Evolutionary conservation across 306 rosid genomes (phyloP).

Genomic region (Adenanthera pavonina): DNA sequence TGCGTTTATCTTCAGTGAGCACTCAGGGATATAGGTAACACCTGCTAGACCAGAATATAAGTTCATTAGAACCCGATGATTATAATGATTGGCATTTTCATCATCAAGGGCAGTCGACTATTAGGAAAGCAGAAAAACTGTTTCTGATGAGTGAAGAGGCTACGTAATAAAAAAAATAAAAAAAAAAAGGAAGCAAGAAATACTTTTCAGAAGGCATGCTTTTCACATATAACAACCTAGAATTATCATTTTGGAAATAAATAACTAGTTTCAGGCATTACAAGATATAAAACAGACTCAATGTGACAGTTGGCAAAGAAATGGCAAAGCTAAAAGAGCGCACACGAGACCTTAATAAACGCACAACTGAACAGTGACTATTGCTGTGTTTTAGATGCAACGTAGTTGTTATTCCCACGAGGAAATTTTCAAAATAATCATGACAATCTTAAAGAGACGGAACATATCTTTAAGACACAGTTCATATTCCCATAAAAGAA

Average conservation of each 20-base stretch:
- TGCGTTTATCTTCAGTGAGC: constrained; percentile 83
- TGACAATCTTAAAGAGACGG: constrained; percentile 7
- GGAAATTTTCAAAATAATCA: constrained; percentile 15
- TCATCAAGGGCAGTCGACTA: constrained; percentile 5
- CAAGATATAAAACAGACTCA: constrained; percentile 11
- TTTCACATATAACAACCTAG: constrained; percentile 13
- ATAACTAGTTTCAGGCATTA: constrained; percentile 11
- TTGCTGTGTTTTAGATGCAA: constrained; percentile 4
- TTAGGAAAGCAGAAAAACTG: constrained; percentile 4
- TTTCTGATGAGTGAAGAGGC: neutral
- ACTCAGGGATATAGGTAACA: constrained; percentile 81
- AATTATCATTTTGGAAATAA: constrained; percentile 20
- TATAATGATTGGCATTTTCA: constrained; percentile 25
- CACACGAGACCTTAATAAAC: constrained; percentile 23
- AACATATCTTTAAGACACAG: constrained; percentile 17
- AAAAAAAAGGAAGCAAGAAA: neutral
- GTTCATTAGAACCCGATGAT: constrained; percentile 17
- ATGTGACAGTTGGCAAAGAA: constrained; percentile 3
- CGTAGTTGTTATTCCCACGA: neutral
- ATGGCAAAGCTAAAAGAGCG: constrained; percentile 32
- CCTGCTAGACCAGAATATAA: constrained; percentile 62
- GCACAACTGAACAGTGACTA: constrained; percentile 27
- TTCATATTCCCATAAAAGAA: constrained; percentile 31
- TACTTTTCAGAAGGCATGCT: neutral
- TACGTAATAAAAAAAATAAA: constrained; percentile 36